A percentile compares a stretch with the other conserved stretches of the same genome.
Evolutionary conservation across 345 rosid species (phyloP).

Genomic region (Salix brachista): DNA sequence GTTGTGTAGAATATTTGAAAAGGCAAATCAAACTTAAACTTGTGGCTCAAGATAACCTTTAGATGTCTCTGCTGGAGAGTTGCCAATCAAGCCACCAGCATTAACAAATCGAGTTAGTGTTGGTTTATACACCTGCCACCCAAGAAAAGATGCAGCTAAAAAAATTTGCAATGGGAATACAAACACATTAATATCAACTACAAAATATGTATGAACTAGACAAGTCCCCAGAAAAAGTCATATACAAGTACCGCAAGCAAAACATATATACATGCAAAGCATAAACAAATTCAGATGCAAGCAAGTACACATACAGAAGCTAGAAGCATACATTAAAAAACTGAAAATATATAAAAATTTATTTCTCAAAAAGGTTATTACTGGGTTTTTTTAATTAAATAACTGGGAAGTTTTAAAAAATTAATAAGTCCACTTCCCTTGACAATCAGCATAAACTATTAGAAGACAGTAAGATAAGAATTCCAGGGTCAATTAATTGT

Average conservation of each 20-base stretch:
- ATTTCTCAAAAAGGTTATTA: not conserved
- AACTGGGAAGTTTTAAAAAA: not conserved
- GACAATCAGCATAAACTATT: not conserved
- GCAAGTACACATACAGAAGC: too few species aligned
- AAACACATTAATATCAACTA: not conserved
- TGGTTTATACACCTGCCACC: conserved; percentile 77
- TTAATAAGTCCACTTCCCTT: not conserved
- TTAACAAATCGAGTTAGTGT: conserved; percentile 58
- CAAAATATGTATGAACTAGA: too few species aligned
- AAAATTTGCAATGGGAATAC: not conserved
- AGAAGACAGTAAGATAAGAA: not conserved
- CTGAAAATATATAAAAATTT: not conserved
- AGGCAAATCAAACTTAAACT: not conserved
- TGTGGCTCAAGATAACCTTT: conserved; percentile 48
- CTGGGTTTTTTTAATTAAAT: too few species aligned
- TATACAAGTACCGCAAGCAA: too few species aligned
- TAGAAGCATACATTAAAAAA: not conserved
- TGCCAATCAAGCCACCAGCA: conserved; percentile 70
- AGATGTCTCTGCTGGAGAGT: conserved; percentile 70
- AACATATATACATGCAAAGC: too few species aligned
- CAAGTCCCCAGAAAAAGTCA: not conserved
- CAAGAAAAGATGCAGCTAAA: conserved; percentile 12
- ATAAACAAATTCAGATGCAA: too few species aligned
- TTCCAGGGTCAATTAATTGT: not conserved
- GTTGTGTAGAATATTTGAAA: conserved; percentile 3